Conservation (phyloP, 495 filamentous ascomycete genomes). For the Penicillium verhagenii region DNA sequence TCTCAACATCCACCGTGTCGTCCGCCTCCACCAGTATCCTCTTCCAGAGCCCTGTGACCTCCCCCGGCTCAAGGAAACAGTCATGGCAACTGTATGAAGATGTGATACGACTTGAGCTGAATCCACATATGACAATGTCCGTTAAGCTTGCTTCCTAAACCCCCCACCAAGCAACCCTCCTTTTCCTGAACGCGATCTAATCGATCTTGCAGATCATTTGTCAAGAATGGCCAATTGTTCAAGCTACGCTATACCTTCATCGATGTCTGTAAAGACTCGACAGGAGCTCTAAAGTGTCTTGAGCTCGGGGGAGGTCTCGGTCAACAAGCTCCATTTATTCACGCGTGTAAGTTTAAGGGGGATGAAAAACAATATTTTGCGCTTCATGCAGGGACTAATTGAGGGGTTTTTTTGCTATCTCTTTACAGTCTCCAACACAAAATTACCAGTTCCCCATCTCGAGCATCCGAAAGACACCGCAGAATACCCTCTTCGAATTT, state of each 20-base stretch:
- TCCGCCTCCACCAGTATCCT: conserved; percentile 39
- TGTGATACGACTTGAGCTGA: conserved; percentile 36
- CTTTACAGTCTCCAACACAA: conserved; percentile 37
- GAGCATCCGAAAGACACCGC: conserved; percentile 41
- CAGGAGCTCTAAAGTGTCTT: conserved; percentile 37
- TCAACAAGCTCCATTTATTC: conserved; percentile 41
- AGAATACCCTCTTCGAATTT: conserved; percentile 39
- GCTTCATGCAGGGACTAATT: background rate
- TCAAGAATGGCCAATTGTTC: conserved; percentile 39
- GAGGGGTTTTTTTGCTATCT: no score
- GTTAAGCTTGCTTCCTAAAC: conserved; percentile 5
- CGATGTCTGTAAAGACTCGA: conserved; percentile 43
- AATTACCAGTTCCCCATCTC: conserved; percentile 45
- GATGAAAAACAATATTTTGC: background rate
- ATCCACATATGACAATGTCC: conserved; percentile 42
- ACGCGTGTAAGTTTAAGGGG: conserved; percentile 41
- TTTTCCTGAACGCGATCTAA: background rate
- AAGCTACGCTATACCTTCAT: conserved; percentile 44
- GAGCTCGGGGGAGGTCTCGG: conserved; percentile 42
- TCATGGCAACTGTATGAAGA: conserved; percentile 38
- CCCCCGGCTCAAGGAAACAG: conserved; percentile 34
- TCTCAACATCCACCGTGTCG: conserved; percentile 42
- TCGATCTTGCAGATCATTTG: conserved; percentile 34
- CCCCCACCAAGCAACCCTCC: background rate
- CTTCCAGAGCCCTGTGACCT: conserved; percentile 33